Evolutionary conservation across 352 stramenopile genomes (phyloP).

Genomic region (Globisporangium sylvaticum): DNA sequence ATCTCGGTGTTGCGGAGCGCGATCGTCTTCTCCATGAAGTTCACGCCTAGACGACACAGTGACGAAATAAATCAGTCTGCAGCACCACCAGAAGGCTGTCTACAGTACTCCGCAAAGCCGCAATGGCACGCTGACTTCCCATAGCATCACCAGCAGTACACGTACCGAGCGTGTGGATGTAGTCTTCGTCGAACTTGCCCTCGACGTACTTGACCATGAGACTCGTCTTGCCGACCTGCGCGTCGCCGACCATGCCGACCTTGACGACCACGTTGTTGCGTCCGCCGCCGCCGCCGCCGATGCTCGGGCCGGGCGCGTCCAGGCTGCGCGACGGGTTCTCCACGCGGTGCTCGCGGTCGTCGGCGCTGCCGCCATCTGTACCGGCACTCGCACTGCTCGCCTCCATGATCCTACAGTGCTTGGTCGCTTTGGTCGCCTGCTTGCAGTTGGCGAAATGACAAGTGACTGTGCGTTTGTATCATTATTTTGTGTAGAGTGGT

Average conservation of each 20-base stretch:
- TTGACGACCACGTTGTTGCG: slow-evolving; percentile 90
- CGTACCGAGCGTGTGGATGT: slow-evolving; percentile 93
- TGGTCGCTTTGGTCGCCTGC: neutral
- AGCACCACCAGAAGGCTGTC: neutral
- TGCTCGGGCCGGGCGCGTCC: slow-evolving; percentile 20
- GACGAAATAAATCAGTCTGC: no score
- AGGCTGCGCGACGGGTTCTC: slow-evolving; percentile 27
- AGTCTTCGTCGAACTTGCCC: slow-evolving; percentile 95
- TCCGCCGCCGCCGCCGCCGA: slow-evolving; percentile 30
- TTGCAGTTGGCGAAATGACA: slow-evolving; percentile 1
- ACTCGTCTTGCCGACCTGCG: slow-evolving; percentile 93
- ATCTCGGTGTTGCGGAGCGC: slow-evolving; percentile 93
- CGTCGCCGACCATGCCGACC: slow-evolving; percentile 93
- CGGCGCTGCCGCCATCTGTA: neutral
- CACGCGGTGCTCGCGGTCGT: slow-evolving; percentile 9
- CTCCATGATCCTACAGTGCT: neutral
- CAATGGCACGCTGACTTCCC: no score
- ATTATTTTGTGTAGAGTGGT: neutral
- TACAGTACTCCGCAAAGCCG: slow-evolving; percentile 1
- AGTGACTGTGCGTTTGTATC: neutral
- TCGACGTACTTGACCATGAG: slow-evolving; percentile 97
- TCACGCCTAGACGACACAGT: slow-evolving; percentile 61
- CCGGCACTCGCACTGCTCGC: neutral
- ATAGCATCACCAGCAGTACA: neutral
- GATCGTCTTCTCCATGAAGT: slow-evolving; percentile 96